A percentile compares a stretch with the other conserved stretches of the same genome.
phyloP scores from a whole-genome alignment of 306 rosid genomes.

The Cucurbita ficifolia region DNA sequence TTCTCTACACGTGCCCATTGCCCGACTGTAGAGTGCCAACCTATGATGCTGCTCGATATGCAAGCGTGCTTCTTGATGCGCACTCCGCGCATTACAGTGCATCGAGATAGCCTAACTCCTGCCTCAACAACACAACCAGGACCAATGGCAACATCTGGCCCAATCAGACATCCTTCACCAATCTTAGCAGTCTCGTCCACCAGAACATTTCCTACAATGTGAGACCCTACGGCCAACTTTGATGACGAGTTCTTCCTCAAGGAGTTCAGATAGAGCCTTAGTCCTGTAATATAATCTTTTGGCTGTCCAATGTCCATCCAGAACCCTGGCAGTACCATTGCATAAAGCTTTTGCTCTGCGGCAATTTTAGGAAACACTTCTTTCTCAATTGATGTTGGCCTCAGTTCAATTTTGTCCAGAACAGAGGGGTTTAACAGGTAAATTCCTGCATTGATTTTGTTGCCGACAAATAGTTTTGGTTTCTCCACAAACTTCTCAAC shows the following conservation, averaged over 20 bases:
- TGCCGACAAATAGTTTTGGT: slow-evolving; percentile 92
- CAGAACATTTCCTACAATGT: slow-evolving; percentile 80
- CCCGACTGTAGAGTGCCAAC: slow-evolving; percentile 97
- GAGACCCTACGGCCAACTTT: slow-evolving; percentile 56
- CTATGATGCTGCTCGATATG: slow-evolving; percentile 83
- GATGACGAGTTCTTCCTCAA: slow-evolving; percentile 61
- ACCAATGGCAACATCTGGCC: slow-evolving; percentile 96
- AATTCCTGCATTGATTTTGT: slow-evolving; percentile 98
- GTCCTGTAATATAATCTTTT: slow-evolving; percentile 81
- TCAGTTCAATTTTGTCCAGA: slow-evolving; percentile 71
- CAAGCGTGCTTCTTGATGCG: slow-evolving; percentile 81
- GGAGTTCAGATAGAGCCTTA: slow-evolving; percentile 71
- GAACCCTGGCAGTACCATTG: slow-evolving; percentile 98
- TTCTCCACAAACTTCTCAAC: slow-evolving; percentile 94
- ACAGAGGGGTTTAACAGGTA: slow-evolving; percentile 81
- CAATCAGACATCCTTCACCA: slow-evolving; percentile 95
- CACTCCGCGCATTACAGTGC: slow-evolving; percentile 86
- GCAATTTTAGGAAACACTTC: slow-evolving; percentile 92
- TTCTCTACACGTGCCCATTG: slow-evolving; percentile 97
- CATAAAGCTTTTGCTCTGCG: slow-evolving; percentile 63
- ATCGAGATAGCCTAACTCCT: slow-evolving; percentile 87
- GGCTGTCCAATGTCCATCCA: slow-evolving; percentile 99
- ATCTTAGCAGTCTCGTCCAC: slow-evolving; percentile 78
- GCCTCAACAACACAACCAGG: slow-evolving; percentile 82
- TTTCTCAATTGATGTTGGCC: slow-evolving; percentile 98